Conservation (phyloP, 768 basidiomycete genomes). For the Mycena floridula region DNA sequence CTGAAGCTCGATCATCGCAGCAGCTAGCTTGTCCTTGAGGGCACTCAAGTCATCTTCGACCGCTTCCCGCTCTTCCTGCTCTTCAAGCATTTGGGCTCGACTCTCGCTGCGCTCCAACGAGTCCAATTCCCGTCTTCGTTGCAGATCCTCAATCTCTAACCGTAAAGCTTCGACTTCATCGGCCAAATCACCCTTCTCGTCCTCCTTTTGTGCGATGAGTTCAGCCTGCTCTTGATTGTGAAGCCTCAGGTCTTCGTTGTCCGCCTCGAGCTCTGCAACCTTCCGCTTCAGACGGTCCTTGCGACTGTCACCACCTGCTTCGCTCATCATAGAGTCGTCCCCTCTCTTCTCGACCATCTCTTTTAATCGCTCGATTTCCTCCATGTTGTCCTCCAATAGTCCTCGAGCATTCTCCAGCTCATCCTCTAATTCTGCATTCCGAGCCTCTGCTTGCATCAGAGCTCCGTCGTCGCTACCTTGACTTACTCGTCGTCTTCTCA, state of each 20-base stretch:
- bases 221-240: constrained; percentile 55
- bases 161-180: constrained; percentile 61
- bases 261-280: constrained; percentile 53
- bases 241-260: constrained; percentile 55
- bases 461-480: constrained; percentile 40
- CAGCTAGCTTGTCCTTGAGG: constrained; percentile 71
- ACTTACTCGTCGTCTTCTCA: constrained; percentile 43
- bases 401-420: constrained; percentile 66
- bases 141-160: constrained; percentile 61
- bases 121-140: constrained; percentile 56
- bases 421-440: constrained; percentile 66
- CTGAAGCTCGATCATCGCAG: constrained; percentile 75
- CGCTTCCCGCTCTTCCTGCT: constrained; percentile 67
- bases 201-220: constrained; percentile 49
- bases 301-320: constrained; percentile 31
- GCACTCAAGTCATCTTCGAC: constrained; percentile 77
- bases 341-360: constrained; percentile 59
- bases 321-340: constrained; percentile 32
- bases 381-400: constrained; percentile 74
- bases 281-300: constrained; percentile 40
- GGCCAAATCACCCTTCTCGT: constrained; percentile 65
- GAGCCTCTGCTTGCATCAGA: constrained; percentile 49
- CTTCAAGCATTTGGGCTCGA: constrained; percentile 64
- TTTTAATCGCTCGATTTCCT: constrained; percentile 71
- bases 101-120: constrained; percentile 67